phyloP scores from a whole-genome alignment of 2,329 filamentous ascomycete genomes.

The Cercospora sesami region DNA sequence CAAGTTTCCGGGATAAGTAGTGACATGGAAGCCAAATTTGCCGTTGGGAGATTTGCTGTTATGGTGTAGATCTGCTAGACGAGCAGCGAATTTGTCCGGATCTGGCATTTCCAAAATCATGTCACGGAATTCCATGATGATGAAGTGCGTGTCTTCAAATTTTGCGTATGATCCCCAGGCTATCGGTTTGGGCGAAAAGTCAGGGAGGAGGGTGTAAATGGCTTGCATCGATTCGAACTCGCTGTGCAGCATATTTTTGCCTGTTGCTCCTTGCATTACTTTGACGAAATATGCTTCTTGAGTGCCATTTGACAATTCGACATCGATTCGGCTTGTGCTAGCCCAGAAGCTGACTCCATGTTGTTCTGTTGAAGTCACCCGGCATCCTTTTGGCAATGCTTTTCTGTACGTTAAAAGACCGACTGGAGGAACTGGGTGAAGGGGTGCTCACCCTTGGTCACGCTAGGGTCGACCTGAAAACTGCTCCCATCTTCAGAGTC shows the following conservation, averaged over 20 bases:
- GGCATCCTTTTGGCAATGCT: background rate
- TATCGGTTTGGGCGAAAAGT: background rate
- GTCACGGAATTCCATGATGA: background rate
- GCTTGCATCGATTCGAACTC: background rate
- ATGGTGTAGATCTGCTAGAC: background rate
- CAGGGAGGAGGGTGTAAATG: background rate
- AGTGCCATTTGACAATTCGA: background rate
- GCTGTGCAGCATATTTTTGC: background rate
- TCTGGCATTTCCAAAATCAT: background rate
- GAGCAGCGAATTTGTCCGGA: background rate
- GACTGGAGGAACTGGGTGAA: too few relatives aligned
- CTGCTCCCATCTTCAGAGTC: too few relatives aligned
- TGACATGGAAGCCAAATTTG: background rate
- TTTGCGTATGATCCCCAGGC: background rate
- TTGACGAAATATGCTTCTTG: background rate
- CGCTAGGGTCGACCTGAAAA: too few relatives aligned
- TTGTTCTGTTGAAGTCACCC: background rate
- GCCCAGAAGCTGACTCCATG: background rate
- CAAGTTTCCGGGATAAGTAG: background rate
- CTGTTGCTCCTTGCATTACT: background rate
- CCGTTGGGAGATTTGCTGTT: background rate
- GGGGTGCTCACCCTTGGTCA: too few relatives aligned
- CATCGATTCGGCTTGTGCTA: background rate
- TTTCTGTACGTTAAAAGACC: too few relatives aligned
- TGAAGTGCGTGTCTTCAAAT: background rate